phyloP scores from a whole-genome alignment of 495 filamentous ascomycete species.

The Trichoderma asperelloides region DNA sequence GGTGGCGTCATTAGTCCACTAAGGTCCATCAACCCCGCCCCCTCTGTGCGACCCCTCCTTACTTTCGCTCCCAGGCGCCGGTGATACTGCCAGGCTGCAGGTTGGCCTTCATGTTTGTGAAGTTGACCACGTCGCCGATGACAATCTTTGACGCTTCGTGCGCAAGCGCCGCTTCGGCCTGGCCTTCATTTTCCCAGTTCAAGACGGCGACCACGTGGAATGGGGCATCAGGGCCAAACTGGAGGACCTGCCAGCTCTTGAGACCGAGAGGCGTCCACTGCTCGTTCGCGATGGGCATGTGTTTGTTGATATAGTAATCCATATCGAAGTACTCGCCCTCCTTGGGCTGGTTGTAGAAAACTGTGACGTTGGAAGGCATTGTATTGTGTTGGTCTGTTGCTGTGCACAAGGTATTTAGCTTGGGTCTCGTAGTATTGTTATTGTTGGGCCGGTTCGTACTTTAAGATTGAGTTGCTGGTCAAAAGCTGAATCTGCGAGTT shows the following conservation, averaged over 20 bases:
- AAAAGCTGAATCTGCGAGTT: too few species aligned
- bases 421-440: neutral
- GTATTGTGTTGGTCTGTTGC: neutral
- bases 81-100: neutral
- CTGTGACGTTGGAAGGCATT: conserved; percentile 9
- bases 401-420: neutral
- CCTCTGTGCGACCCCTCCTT: neutral
- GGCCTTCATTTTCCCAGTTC: neutral
- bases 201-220: neutral
- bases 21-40: neutral
- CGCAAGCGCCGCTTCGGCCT: neutral
- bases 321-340: conserved; percentile 4
- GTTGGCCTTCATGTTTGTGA: neutral
- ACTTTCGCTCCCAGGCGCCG: neutral
- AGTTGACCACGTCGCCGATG: neutral
- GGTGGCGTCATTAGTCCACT: neutral
- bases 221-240: neutral
- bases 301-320: conserved; percentile 5
- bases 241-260: conserved; percentile 1
- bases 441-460: too few species aligned
- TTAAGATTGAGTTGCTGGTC: too few species aligned
- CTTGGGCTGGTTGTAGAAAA: neutral
- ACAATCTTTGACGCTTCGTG: neutral
- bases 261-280: neutral
- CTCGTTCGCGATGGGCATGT: conserved; percentile 6